Percentiles rank a stretch among this genome's conserved stretches.
Conservation (phyloP, 805 yeast species). For the Ascoidea asiatica region DNA sequence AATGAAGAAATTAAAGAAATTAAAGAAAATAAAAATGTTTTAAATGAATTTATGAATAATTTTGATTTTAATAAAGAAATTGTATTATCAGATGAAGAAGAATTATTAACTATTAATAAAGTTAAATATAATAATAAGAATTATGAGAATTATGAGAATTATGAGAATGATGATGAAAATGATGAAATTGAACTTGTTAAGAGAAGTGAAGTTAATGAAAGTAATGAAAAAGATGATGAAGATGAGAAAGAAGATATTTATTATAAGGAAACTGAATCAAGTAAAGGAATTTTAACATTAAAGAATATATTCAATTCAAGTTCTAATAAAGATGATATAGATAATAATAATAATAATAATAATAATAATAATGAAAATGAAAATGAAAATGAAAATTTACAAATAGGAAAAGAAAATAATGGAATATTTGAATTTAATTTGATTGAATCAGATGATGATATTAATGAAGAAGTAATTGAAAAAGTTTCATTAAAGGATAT, state of each 20-base stretch:
- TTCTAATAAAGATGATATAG: background rate
- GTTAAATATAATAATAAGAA: conserved; percentile 10
- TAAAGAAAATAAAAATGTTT: conserved; percentile 29
- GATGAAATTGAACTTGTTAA: conserved; percentile 14
- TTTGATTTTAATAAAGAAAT: conserved; percentile 42
- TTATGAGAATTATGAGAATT: conserved; percentile 14
- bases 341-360: too few species aligned
- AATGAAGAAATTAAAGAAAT: conserved; percentile 24
- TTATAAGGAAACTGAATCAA: background rate
- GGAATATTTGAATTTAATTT: too few species aligned
- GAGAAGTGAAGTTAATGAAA: conserved; percentile 15
- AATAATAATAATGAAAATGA: background rate
- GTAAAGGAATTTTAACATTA: background rate
- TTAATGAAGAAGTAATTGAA: conserved; percentile 9
- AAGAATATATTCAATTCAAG: background rate
- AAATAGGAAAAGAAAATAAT: background rate
- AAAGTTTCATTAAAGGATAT: background rate
- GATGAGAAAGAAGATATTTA: background rate
- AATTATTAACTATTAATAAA: conserved; percentile 21
- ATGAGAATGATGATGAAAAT: conserved; percentile 8
- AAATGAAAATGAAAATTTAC: background rate
- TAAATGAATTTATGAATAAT: conserved; percentile 31
- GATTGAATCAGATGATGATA: conserved; percentile 6
- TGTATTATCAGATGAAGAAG: conserved; percentile 22
- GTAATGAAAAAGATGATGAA: conserved; percentile 16